Base-by-base conservation (phyloP, 2,329 filamentous ascomycete species). In the Trichocomaceae sp. region DNA sequence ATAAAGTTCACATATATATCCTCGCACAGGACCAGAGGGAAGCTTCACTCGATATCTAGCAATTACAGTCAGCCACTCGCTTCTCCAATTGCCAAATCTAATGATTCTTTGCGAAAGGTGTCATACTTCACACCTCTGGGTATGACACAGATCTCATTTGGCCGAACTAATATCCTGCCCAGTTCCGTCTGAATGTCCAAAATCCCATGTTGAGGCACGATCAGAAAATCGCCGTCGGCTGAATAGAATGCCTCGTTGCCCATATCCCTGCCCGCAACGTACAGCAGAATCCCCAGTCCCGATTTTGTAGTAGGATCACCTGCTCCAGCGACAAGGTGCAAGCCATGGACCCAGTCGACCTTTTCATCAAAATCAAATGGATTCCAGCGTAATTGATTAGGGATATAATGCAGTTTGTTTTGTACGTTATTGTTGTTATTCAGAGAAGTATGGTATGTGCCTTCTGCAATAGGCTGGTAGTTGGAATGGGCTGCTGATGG, bases 361-460 rank as follows among this genome's bases (percentile, higher is more conserved):
- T 77, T 78, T 67, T 86, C 78, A 59, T 88, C 83, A 48, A 90
- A 76, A 62, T 90, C 84, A 66, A 90, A 89, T 2, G 83, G 85
- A 61, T 87, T 84, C 88, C 88, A 93, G 61, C 87, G 82, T 29
- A 92, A 77, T 70, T 92, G 87, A 65, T 91, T 90, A 4, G 88
- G 88, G 50, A 90, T 86, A 62, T 88, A 84, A 62, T 86, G 83
- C 61, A 89, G 79, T 64, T 81, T 81, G 8, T 56, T 47, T 45
- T 53, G 51, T 1, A 12, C 44, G 35, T 68, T 60, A n/a, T 68
- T 60, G n/a, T 68, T 64, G 60, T 74, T 66, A 5, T 68, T 68
- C 65, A 73, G 67, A n/a, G 50, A 67, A 56, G 63, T 77, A 56
- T 79, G 74, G 50, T 77, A 77, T 6, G 76, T 73, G 17, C 69